Evolutionary conservation across 1,284 basidiomycete species (phyloP).

Genomic region (Apiotrichum sp.): DNA sequence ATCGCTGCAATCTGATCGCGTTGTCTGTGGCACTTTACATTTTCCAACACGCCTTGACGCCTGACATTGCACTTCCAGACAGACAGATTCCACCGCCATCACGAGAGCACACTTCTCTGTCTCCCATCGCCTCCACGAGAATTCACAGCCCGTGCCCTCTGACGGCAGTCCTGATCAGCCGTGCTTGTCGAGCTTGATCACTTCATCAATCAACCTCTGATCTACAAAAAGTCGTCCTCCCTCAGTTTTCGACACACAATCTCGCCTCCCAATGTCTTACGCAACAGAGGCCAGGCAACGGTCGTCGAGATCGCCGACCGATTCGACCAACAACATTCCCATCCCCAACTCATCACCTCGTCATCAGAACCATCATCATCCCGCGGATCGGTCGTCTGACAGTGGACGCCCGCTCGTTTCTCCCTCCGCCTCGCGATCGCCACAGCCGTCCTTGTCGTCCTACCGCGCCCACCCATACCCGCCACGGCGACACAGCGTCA

Average conservation of each 20-base stretch:
- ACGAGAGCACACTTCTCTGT: no score
- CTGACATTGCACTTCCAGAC: no score
- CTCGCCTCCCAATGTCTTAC: not conserved
- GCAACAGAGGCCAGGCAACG: not conserved
- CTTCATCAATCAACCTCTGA: not conserved
- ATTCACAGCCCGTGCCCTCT: not conserved
- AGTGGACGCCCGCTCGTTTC: slow-evolving; percentile 6
- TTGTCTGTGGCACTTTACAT: no score
- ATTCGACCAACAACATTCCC: slow-evolving; percentile 5
- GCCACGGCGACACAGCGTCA: slow-evolving; percentile 4
- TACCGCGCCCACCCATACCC: slow-evolving; percentile 14
- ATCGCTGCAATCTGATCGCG: no score
- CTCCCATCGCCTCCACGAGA: not conserved
- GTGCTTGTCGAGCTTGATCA: not conserved
- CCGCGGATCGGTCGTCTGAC: not conserved
- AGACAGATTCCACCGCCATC: no score
- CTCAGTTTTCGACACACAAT: not conserved
- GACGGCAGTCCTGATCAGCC: not conserved
- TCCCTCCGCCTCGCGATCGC: slow-evolving; percentile 8
- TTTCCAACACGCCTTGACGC: no score
- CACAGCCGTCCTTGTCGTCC: slow-evolving; percentile 10
- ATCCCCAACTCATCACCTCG: slow-evolving; percentile 10
- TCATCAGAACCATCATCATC: not conserved
- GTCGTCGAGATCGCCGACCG: slow-evolving; percentile 5
- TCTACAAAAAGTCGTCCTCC: not conserved